phyloP scores from a whole-genome alignment of 257 asterid species.

The Solanum clarkiae region DNA sequence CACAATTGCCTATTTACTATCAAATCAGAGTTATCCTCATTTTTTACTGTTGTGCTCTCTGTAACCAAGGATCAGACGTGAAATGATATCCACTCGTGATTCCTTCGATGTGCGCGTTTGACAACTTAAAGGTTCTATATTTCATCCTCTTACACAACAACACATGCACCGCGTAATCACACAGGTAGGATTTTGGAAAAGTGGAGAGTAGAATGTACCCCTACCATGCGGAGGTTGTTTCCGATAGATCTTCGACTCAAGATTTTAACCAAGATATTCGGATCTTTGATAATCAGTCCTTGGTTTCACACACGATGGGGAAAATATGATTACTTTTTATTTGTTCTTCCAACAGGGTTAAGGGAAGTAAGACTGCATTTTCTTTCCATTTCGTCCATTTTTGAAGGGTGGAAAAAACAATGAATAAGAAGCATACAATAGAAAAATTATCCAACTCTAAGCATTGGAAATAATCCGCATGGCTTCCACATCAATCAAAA shows the following conservation, averaged over 20 bases:
- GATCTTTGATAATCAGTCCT: neutral
- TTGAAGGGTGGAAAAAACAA: neutral
- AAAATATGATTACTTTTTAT: neutral
- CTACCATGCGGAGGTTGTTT: too few species aligned
- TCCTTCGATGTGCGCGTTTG: neutral
- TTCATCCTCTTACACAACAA: neutral
- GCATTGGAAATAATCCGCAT: neutral
- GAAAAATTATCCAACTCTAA: too few species aligned
- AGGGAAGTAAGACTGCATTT: neutral
- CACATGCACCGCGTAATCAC: too few species aligned
- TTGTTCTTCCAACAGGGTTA: neutral
- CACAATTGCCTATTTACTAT: neutral
- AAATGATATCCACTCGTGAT: neutral
- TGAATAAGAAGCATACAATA: too few species aligned
- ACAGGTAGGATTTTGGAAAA: too few species aligned
- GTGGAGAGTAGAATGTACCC: too few species aligned
- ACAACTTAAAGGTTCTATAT: neutral
- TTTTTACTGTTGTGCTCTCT: neutral
- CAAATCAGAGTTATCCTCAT: neutral
- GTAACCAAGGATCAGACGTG: neutral
- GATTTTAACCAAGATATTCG: neutral
- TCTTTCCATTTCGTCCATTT: neutral
- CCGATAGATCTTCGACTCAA: too few species aligned
- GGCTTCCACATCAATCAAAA: neutral
- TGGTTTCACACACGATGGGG: neutral